Conservation (phyloP, 192 early-diverging fungal genomes). For the Obelidium mucronatum region DNA sequence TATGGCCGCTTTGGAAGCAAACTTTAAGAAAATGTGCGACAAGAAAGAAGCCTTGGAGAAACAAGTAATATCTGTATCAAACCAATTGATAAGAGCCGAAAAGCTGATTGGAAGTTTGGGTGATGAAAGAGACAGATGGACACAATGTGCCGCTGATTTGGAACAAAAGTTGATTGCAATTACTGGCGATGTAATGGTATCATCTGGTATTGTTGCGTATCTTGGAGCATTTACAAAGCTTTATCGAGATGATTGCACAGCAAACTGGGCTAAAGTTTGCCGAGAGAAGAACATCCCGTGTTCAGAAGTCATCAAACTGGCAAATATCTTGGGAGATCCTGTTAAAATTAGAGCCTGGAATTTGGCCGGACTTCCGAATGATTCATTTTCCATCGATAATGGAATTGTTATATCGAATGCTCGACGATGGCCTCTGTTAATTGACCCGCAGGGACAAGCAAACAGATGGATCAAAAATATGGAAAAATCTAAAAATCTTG, state of each 20-base stretch:
- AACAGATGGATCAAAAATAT: slow-evolving; percentile 71
- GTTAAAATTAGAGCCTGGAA: slow-evolving; percentile 64
- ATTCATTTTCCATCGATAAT: slow-evolving; percentile 69
- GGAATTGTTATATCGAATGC: slow-evolving; percentile 65
- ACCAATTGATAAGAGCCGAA: slow-evolving; percentile 66
- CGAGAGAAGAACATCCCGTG: slow-evolving; percentile 59
- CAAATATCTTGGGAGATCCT: slow-evolving; percentile 61
- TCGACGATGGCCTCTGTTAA: slow-evolving; percentile 66
- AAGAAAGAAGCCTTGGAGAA: slow-evolving; percentile 66
- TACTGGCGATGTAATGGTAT: slow-evolving; percentile 66
- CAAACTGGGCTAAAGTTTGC: slow-evolving; percentile 55
- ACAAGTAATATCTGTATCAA: slow-evolving; percentile 66
- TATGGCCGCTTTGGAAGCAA: slow-evolving; percentile 60
- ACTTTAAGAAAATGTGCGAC: slow-evolving; percentile 62
- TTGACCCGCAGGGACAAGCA: slow-evolving; percentile 69
- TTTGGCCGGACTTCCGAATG: slow-evolving; percentile 64
- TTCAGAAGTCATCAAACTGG: slow-evolving; percentile 59
- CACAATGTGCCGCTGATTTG: slow-evolving; percentile 59
- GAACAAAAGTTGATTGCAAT: slow-evolving; percentile 58
- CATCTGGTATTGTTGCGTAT: slow-evolving; percentile 68
- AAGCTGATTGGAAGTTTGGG: slow-evolving; percentile 68
- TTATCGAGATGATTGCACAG: slow-evolving; percentile 63
- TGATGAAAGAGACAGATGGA: slow-evolving; percentile 67
- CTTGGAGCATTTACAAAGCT: slow-evolving; percentile 67
- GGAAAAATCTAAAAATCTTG: slow-evolving; percentile 61